A percentile compares a stretch with the other conserved stretches of the same genome.
Conservation (phyloP, 257 asterid genomes). For the Penstemon newberryi region DNA sequence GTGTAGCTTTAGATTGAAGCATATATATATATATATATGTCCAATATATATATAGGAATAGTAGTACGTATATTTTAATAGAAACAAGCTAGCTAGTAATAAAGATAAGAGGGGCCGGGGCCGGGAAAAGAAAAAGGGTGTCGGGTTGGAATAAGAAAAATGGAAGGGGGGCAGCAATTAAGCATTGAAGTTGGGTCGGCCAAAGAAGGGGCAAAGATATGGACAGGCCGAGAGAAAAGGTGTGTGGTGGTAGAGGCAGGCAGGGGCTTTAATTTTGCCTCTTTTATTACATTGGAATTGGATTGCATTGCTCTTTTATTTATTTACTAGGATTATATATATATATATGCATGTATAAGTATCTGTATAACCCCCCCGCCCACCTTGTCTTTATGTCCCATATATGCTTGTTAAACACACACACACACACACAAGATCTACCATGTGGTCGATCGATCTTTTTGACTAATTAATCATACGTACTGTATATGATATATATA, state of each 20-base stretch:
- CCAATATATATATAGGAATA: background rate
- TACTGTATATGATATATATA: too few species aligned
- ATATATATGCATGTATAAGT: background rate
- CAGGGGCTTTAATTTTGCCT: too few species aligned
- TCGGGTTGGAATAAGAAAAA: slow-evolving; percentile 40
- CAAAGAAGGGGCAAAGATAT: slow-evolving; percentile 52
- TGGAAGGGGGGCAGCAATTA: slow-evolving; percentile 27
- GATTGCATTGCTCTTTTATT: background rate
- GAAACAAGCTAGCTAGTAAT: background rate
- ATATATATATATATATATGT: slow-evolving; percentile 11
- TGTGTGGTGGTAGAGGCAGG: slow-evolving; percentile 6
- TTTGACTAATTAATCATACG: slow-evolving; percentile 8
- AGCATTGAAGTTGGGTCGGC: slow-evolving; percentile 72
- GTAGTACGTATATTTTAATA: too few species aligned
- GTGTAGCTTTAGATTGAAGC: slow-evolving; percentile 28
- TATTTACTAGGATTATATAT: background rate
- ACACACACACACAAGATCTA: background rate
- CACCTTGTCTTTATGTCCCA: slow-evolving; percentile 42
- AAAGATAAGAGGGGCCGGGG: slow-evolving; percentile 7
- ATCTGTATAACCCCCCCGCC: slow-evolving; percentile 4
- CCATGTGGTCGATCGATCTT: background rate
- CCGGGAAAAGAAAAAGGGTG: slow-evolving; percentile 17
- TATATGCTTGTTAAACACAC: slow-evolving; percentile 1
- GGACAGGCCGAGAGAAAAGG: slow-evolving; percentile 38
- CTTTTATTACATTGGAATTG: background rate